Conservation (phyloP, 768 basidiomycete species). For the Russula virescens region DNA sequence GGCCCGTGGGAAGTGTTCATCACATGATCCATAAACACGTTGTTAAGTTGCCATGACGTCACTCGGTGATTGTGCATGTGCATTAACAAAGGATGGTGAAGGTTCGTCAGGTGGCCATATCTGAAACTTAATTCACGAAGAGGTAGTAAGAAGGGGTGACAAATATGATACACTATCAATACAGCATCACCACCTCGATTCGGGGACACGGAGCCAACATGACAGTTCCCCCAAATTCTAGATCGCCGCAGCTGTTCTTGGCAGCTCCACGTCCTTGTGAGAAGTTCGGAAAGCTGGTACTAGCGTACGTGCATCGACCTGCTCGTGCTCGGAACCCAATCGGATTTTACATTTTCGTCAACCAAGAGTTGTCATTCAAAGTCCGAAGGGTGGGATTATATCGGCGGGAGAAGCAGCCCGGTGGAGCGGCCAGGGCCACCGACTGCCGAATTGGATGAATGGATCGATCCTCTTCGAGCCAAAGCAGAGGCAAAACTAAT, state of each 20-base stretch:
- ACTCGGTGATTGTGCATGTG: no score
- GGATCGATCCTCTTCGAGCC: no score
- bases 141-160: no score
- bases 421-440: no score
- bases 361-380: not conserved
- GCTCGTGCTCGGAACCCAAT: no score
- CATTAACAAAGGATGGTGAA: no score
- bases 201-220: not conserved
- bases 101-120: no score
- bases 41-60: not conserved
- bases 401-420: no score
- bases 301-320: not conserved
- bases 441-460: no score
- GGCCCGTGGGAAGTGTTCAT: not conserved
- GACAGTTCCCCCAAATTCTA: not conserved
- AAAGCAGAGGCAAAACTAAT: not conserved
- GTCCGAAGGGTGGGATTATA: not conserved
- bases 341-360: no score
- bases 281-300: not conserved
- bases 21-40: not conserved
- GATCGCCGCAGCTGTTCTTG: not conserved
- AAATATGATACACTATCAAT: no score
- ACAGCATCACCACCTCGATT: not conserved
- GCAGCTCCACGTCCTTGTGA: not conserved
- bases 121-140: no score